Percentiles rank a stretch among this genome's conserved stretches.
Evolutionary conservation across 495 filamentous ascomycete species (phyloP).

Genomic region (Wilcoxina mikolae): DNA sequence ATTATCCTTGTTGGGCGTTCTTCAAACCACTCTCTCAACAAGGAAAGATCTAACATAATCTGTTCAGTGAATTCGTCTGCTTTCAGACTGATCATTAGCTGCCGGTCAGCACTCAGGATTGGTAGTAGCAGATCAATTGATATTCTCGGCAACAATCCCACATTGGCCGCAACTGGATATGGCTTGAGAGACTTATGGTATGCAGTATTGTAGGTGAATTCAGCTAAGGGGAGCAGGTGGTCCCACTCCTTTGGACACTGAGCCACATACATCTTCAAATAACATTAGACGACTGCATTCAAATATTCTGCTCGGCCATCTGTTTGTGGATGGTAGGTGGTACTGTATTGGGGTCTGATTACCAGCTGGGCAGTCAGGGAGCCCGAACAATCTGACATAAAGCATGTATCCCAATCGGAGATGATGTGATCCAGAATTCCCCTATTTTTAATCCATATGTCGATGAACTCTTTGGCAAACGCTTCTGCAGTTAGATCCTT

Average conservation of each 20-base stretch:
- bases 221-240: background rate
- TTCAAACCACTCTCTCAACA: background rate
- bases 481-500: background rate
- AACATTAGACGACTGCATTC: background rate
- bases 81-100: background rate
- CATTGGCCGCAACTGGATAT: background rate
- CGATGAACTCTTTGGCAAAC: background rate
- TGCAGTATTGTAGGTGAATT: too few relatives aligned
- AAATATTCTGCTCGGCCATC: background rate
- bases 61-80: background rate
- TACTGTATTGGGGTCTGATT: background rate
- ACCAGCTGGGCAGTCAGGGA: background rate
- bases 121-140: background rate
- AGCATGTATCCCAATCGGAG: slow-evolving; percentile 3
- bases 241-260: background rate
- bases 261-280: background rate
- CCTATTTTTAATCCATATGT: background rate
- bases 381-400: slow-evolving; percentile 3
- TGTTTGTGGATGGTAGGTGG: background rate
- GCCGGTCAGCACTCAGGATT: background rate
- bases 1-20: background rate
- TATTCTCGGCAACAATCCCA: background rate
- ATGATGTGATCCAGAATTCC: slow-evolving; percentile 5
- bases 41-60: background rate
- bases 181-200: background rate